Conservation (phyloP, 129 eudicot genomes). For the Arctium lappa region DNA sequence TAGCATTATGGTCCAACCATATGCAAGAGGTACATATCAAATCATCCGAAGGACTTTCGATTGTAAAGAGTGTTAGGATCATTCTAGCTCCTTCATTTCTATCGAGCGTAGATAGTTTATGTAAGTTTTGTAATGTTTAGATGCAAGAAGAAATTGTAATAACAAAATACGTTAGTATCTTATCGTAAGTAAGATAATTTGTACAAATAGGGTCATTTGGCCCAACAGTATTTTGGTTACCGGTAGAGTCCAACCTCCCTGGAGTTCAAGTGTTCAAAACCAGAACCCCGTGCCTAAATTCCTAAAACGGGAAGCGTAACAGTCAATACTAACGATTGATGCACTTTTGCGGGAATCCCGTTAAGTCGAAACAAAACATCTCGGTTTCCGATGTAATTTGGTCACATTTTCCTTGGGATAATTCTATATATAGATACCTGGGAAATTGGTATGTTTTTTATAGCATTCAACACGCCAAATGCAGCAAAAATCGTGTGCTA, state of each 20-base stretch:
- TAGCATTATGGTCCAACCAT: neutral
- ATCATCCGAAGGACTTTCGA: neutral
- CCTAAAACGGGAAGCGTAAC: neutral
- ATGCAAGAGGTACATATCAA: neutral
- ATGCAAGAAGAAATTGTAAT: constrained; percentile 16
- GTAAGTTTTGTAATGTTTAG: constrained; percentile 15
- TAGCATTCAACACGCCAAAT: constrained; percentile 49
- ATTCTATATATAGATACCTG: constrained; percentile 8
- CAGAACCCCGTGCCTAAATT: neutral
- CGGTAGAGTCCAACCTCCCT: neutral
- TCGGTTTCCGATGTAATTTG: neutral
- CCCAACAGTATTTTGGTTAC: neutral
- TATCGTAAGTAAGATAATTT: neutral
- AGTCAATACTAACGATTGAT: neutral
- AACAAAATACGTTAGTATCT: neutral
- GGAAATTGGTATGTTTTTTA: constrained; percentile 13
- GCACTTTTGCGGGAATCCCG: neutral
- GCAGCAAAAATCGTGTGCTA: constrained; percentile 54
- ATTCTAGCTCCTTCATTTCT: constrained; percentile 15
- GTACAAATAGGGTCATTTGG: neutral
- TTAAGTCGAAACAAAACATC: neutral
- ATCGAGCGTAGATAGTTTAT: constrained; percentile 22
- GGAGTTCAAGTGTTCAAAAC: neutral
- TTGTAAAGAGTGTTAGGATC: constrained; percentile 22
- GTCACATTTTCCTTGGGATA: constrained; percentile 19